These are phyloP conservation scores for Beauveria sp. DNA, from an alignment of 2,329 filamentous ascomycete genomes.

Conservation along the genomic window DNA sequence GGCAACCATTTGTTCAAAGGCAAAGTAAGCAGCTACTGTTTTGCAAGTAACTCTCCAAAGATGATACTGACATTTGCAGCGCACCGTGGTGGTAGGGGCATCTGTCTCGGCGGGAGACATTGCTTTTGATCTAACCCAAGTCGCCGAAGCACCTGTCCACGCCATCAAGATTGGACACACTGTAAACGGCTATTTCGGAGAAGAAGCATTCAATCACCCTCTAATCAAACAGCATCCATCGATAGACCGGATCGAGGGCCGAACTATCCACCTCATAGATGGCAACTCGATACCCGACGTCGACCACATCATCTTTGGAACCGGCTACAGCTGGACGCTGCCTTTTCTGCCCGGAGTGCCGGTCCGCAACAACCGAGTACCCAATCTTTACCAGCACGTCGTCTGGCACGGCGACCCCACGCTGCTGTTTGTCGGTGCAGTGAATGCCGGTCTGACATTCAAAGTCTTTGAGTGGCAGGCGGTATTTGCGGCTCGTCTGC, in stretches of 20 bases:
- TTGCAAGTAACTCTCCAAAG: neutral
- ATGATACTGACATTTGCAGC: conserved; percentile 25
- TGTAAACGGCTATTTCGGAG: conserved; percentile 48
- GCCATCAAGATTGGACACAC: conserved; percentile 42
- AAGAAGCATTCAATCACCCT: conserved; percentile 52
- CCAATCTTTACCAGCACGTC: conserved; percentile 49
- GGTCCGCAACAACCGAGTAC: conserved; percentile 47
- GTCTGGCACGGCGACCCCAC: conserved; percentile 47
- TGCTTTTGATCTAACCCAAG: conserved; percentile 41
- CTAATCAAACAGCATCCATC: conserved; percentile 38
- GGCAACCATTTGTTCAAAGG: conserved; percentile 34
- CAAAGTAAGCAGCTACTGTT: conserved; percentile 29
- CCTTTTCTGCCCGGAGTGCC: conserved; percentile 49
- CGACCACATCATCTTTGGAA: conserved; percentile 59
- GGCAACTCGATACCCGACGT: conserved; percentile 44
- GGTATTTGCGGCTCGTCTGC: conserved; percentile 49
- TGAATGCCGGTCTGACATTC: conserved; percentile 52
- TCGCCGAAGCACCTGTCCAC: conserved; percentile 39
- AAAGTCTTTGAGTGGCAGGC: conserved; percentile 64
- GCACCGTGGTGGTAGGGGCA: conserved; percentile 54
- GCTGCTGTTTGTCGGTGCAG: conserved; percentile 51
- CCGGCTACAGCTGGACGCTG: conserved; percentile 57
- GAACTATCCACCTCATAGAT: conserved; percentile 49
- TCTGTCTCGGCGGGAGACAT: conserved; percentile 60
- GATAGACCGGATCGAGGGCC: conserved; percentile 36